phyloP scores from a whole-genome alignment of 2,329 filamentous ascomycete genomes.

The Hypoxylon sp. region DNA sequence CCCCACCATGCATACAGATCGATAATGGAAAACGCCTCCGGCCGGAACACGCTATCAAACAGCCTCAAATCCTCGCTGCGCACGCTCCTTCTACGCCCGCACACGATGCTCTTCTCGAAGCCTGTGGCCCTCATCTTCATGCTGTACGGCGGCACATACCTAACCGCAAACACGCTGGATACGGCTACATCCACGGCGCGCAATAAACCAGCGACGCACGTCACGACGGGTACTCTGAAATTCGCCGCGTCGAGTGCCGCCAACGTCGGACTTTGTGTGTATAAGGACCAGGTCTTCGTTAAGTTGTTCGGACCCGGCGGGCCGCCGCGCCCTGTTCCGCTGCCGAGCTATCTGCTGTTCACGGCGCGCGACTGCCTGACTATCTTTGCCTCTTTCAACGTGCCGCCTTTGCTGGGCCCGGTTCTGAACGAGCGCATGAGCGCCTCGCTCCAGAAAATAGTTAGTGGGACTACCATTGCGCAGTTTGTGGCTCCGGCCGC shows the following conservation, averaged over 20 bases:
- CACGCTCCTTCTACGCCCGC: conserved; percentile 72
- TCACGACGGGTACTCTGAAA: conserved; percentile 83
- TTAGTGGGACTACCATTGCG: conserved; percentile 74
- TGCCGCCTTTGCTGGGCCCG: conserved; percentile 84
- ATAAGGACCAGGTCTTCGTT: conserved; percentile 91
- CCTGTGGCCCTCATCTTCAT: conserved; percentile 79
- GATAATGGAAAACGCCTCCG: conserved; percentile 87
- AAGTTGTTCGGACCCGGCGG: conserved; percentile 79
- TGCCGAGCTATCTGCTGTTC: conserved; percentile 83
- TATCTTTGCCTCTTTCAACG: conserved; percentile 92
- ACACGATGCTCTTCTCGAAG: conserved; percentile 72
- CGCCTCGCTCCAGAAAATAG: conserved; percentile 64
- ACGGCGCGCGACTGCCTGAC: conserved; percentile 87
- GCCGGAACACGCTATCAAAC: conserved; percentile 69
- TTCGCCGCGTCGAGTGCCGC: conserved; percentile 85
- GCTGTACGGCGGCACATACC: conserved; percentile 90
- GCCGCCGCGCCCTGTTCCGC: conserved; percentile 71
- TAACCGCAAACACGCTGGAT: conserved; percentile 90
- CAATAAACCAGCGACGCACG: conserved; percentile 69
- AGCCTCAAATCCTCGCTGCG: conserved; percentile 73
- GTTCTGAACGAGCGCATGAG: conserved; percentile 69
- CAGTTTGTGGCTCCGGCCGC: conserved; percentile 86
- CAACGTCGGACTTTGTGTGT: conserved; percentile 88
- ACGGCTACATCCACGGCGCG: conserved; percentile 78
- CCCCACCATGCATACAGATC: conserved; percentile 62